Evolutionary conservation across 176 grass and related monocot species (phyloP).

Genomic region (Musa troglodytarum): DNA sequence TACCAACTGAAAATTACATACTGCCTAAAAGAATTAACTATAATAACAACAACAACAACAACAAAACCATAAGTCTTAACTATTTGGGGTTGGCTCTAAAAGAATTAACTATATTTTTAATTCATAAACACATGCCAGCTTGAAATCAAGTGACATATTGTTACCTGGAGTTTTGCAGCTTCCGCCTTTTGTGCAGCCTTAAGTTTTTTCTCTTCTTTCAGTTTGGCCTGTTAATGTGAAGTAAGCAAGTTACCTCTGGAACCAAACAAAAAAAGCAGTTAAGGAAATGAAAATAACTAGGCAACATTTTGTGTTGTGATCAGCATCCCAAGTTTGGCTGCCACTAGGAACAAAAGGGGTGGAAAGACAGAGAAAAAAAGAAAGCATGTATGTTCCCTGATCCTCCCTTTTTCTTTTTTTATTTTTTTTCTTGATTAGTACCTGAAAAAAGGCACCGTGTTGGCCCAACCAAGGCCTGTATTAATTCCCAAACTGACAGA

Average conservation of each 20-base stretch:
- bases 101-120: background rate
- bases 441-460: background rate
- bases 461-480: background rate
- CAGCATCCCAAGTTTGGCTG: too few relatives aligned
- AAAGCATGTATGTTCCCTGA: background rate
- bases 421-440: background rate
- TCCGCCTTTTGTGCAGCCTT: constrained; percentile 51
- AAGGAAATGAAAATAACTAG: background rate
- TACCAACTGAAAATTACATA: background rate
- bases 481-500: background rate
- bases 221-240: constrained; percentile 37
- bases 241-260: background rate
- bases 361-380: background rate
- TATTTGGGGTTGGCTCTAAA: too few relatives aligned
- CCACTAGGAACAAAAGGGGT: background rate
- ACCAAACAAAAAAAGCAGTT: background rate
- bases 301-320: background rate
- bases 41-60: too few relatives aligned
- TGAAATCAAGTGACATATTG: background rate
- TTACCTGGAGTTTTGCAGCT: constrained; percentile 41
- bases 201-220: constrained; percentile 60
- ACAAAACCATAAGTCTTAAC: too few relatives aligned
- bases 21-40: too few relatives aligned
- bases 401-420: background rate
- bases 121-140: background rate